Evolutionary conservation across 2,329 filamentous ascomycete species (phyloP).

Genomic region (Celoporthe dispersa): DNA sequence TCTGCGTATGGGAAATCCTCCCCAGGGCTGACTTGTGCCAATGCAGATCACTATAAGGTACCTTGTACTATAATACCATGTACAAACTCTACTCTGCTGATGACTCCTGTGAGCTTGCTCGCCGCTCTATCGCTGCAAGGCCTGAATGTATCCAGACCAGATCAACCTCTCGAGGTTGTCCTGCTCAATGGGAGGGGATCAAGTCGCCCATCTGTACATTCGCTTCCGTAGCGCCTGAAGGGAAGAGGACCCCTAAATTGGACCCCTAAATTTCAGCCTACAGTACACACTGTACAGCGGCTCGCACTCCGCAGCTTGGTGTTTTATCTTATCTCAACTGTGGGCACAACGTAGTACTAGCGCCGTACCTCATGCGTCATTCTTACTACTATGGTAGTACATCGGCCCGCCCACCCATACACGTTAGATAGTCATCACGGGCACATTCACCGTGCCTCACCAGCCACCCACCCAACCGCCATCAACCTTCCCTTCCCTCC

Average conservation of each 20-base stretch:
- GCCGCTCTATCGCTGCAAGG: too few species aligned
- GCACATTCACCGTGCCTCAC: neutral
- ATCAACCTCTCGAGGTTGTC: neutral
- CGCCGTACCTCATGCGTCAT: neutral
- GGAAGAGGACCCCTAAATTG: neutral
- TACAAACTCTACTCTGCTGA: too few species aligned
- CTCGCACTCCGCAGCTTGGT: neutral
- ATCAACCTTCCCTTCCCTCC: neutral
- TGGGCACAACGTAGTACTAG: neutral
- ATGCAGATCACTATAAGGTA: neutral
- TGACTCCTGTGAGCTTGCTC: too few species aligned
- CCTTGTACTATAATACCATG: neutral
- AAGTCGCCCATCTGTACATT: neutral
- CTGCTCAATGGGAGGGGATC: neutral
- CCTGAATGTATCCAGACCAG: neutral
- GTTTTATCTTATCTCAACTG: constrained; percentile 9
- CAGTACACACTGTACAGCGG: neutral
- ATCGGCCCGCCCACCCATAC: neutral
- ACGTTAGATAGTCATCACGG: neutral
- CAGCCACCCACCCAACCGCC: neutral
- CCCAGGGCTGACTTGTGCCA: neutral
- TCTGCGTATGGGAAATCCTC: neutral
- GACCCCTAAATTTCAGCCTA: neutral
- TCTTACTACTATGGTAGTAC: neutral
- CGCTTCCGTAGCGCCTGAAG: neutral